Base-by-base conservation (phyloP, 495 filamentous ascomycete genomes). In the Trichoderma reesei region DNA sequence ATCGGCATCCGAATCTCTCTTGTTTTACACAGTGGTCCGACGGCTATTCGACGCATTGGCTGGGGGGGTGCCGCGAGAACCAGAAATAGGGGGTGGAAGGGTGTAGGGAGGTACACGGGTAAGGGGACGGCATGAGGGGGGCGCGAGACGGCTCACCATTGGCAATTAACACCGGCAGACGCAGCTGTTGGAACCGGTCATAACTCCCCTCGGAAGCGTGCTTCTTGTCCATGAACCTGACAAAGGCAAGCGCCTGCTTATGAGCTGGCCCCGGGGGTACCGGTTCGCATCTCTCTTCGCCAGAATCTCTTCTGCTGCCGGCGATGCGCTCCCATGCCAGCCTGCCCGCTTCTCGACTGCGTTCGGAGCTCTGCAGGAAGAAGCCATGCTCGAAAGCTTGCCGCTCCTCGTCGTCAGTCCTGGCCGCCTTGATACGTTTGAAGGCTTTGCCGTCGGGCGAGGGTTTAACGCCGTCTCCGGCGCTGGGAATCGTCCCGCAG, bases 131-230 rank as follows among this genome's bases (percentile, higher is more conserved):
- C 38, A 39, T 0, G 37, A 51, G 3, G 31, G 31, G 4, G 10
- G 4, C 0, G n/a, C 16, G 46, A 41, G 26, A 44, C 20, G 38
- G 41, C 66, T 75, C 68, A 51, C 74, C 73, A 64, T 73, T 72
- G 20, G 71, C 69, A 26, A 75, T 69, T 31, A 75, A 65, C 14
- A 75, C 71, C 11, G 72, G 72, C 59, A 74, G 72, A 56, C 66
- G 68, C 42, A 75, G 56, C 65, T 72, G 68, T 20, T 60, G 54
- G 39, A 74, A 62, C 51, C 70, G 63, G 18, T 73, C 63, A 42
- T 68, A 70, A 9, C 72, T 68, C 36, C 72, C 69, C 33, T 67
- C 59, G 20, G 59, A 46, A 1, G 63, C 62, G 10, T 66, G 65
- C 54, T 70, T 67, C 46, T 64, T 65, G 31, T 62, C 65, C 44